Evolutionary conservation across 257 asterid genomes (phyloP), one percentile per base, ranked within the genome.

Genomic region (Ilex asprella): DNA sequence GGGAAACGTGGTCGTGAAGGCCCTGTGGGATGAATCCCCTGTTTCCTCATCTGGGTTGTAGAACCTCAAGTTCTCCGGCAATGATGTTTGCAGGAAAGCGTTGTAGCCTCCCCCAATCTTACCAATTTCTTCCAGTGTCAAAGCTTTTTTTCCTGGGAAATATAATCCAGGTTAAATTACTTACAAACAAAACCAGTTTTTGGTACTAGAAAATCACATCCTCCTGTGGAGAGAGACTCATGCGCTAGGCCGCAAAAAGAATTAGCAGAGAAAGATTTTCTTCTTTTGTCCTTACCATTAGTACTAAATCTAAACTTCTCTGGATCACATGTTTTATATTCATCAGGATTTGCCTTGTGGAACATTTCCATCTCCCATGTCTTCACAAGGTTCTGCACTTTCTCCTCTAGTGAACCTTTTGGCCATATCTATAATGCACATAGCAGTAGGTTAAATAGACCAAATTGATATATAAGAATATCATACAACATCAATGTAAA

Each of bases 71-170:
- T 39, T 27, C 1, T 82, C 72, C 15, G 97, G 97, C 81, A 87
- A 58, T 2, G 86, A 81, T 2, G 93, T 87, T 14, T 82, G 96
- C 13, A 90, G 76, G 70, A 87, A 80, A 61, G 79, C 72, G 44
- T 90, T 84, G 76, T 87, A 90, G 76, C 95, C 73, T 62, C 97
- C 97, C 21, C 96, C 97, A 4, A 80, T 47, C 57, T 71, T 67
- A 3, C 57, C 81, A 0, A 71, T 55, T 9, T 87, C 86, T 60
- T 73, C 65, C 54, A 82, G 16, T 2, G 82, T 64, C 21, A 67
- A n/a, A 3, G 67, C 39, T 31, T 60, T 71, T 56, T 68, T 65
- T 41, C 71, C 78, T 73, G 66, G 13, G 31, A 21, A 35, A 35
- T 35, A 35, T 35, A 3, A 35, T 35, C 41, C 41, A 35, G 8